Evolutionary conservation across 164 flowering plant genomes (phyloP), one percentile per base, ranked within the genome.

Genomic region (Aristolochia californica): DNA sequence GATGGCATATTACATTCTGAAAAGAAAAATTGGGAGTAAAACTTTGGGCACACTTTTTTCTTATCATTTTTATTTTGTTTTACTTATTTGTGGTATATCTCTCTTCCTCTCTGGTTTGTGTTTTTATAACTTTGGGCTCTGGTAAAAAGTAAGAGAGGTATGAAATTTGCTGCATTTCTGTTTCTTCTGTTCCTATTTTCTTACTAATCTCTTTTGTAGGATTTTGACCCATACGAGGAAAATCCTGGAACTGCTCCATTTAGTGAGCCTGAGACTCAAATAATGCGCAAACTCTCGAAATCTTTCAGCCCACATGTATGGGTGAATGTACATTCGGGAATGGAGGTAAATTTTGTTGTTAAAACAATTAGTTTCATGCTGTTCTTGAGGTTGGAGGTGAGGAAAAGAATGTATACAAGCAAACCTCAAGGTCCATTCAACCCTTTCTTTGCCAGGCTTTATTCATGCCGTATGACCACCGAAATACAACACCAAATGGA

Each of bases 401-500:
- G 40, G 40, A 34, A 7, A 2, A 7, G 5, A 34, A 34, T 34
- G 7, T 34, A 34, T 34, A 2, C 7, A 2, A 34, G 7, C 40
- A 8, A 12, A 28, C 30, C 10, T 34, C 7, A 34, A 34, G 10
- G 40, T 28, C 7, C 40, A 5, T 34, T 5, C 1, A 2, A 34
- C 9, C 12, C 56, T 25, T 54, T 54, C 28, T 28, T 17, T 25
- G 61, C 54, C 63, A 89, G 99, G 99, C 99, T 59, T 59, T 93
- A 27, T 93, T 93, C 74, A 89, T 93, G 99, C 99, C 99, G 45
- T 93, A 93, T 57, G 99, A 93, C 65, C 99, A 93, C 68, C 85
- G 69, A 72, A 93, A 93, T 66, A 85, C 79, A 16, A 93, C 96
- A 28, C 99, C 99, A 55, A 75, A 69, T 44, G 99, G 99, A 45